A percentile compares a stretch with the other conserved stretches of the same genome.
These are phyloP conservation scores for Ceratonia siliqua DNA, from an alignment of 306 rosid genomes.

Conservation along the genomic window DNA sequence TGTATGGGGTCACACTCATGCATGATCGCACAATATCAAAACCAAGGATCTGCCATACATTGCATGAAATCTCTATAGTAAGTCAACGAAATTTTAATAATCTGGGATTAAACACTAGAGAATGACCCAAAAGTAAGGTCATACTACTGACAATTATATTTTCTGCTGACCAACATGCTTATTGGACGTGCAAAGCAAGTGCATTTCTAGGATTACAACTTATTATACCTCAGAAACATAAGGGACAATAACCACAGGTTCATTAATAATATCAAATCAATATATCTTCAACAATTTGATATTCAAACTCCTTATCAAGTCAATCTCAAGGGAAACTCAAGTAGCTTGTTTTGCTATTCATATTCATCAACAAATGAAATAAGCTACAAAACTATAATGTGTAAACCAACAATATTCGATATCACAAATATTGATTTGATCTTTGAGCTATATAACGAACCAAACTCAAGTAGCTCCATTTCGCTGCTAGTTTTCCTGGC, in stretches of 20 bases:
- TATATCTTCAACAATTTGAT: conserved; percentile 15
- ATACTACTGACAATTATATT: background rate
- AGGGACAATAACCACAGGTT: background rate
- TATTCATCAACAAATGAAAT: background rate
- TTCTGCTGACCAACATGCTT: background rate
- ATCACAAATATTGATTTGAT: no score
- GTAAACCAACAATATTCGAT: no score
- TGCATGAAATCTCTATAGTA: background rate
- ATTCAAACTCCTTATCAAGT: conserved; percentile 12
- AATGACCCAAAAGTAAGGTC: background rate
- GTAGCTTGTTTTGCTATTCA: background rate
- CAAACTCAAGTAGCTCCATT: background rate
- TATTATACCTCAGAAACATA: background rate
- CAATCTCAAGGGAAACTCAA: conserved; percentile 9
- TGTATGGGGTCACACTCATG: background rate
- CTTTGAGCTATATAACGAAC: background rate
- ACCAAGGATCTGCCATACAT: background rate
- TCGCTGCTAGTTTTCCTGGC: background rate
- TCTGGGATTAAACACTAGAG: background rate
- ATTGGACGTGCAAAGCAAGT: background rate
- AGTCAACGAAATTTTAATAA: background rate
- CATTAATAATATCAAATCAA: background rate
- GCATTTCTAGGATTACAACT: background rate
- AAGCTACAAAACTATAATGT: no score
- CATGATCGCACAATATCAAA: background rate